These are phyloP conservation scores for Botrytis elliptica DNA, from an alignment of 2,329 filamentous ascomycete species.

Conservation along the genomic window DNA sequence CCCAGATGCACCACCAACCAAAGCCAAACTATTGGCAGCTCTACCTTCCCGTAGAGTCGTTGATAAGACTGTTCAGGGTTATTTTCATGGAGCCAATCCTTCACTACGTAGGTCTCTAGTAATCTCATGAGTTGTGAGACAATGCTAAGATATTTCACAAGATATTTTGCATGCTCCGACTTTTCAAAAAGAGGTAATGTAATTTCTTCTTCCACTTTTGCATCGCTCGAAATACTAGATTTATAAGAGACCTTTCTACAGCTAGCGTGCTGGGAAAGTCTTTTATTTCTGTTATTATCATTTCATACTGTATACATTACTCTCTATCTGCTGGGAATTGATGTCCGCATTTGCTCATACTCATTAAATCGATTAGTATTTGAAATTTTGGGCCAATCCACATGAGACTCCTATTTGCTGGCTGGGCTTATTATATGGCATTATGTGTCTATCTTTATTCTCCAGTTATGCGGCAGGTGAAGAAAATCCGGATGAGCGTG, in stretches of 20 bases:
- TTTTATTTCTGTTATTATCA: background rate
- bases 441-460: slow-evolving; percentile 35
- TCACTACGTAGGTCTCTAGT: slow-evolving; percentile 47
- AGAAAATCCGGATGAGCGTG: slow-evolving; percentile 47
- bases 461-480: slow-evolving; percentile 47
- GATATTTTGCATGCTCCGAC: slow-evolving; percentile 54
- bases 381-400: slow-evolving; percentile 50
- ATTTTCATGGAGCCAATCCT: slow-evolving; percentile 54
- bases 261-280: background rate
- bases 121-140: background rate
- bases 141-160: slow-evolving; percentile 32
- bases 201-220: background rate
- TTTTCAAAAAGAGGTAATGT: slow-evolving; percentile 46
- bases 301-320: slow-evolving; percentile 22
- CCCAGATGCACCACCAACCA: slow-evolving; percentile 42
- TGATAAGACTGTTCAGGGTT: slow-evolving; percentile 52
- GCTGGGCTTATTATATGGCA: slow-evolving; percentile 49
- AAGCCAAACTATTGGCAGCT: slow-evolving; percentile 48
- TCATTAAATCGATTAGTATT: slow-evolving; percentile 42
- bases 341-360: background rate
- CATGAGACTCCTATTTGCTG: slow-evolving; percentile 44
- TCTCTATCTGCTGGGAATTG: background rate
- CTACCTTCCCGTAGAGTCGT: slow-evolving; percentile 49
- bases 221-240: background rate
- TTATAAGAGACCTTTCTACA: background rate